Percentiles rank a stretch among this genome's conserved stretches.
phyloP scores from a whole-genome alignment of 306 rosid species.

The Chamaecrista fasciculata region DNA sequence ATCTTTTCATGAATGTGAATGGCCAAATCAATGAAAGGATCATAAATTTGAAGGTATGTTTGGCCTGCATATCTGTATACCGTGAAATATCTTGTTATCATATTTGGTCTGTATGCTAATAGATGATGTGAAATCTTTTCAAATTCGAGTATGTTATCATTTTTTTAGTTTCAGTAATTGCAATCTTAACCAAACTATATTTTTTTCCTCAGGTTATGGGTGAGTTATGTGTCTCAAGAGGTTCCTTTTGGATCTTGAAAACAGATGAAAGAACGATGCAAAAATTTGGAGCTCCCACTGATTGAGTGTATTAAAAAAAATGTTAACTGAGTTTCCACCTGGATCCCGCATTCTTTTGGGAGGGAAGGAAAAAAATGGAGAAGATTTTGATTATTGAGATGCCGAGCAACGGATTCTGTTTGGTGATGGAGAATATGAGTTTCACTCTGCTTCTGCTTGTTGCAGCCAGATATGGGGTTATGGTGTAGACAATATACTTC shows the following conservation, averaged over 20 bases:
- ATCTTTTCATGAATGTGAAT: background rate
- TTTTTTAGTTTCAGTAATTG: background rate
- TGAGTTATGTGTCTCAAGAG: constrained; percentile 68
- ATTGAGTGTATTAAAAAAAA: background rate
- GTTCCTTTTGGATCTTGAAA: constrained; percentile 69
- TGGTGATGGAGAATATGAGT: background rate
- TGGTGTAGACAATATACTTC: background rate
- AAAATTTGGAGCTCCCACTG: constrained; percentile 23
- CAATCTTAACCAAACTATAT: background rate
- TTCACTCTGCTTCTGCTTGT: background rate
- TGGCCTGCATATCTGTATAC: constrained; percentile 11
- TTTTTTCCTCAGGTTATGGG: constrained; percentile 58
- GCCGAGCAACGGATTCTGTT: background rate
- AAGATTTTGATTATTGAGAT: background rate
- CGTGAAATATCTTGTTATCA: constrained; percentile 1
- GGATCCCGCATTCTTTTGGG: background rate
- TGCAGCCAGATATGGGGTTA: background rate
- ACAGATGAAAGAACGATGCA: constrained; percentile 54
- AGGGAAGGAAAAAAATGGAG: background rate
- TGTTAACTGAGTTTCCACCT: background rate
- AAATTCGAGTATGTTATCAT: background rate
- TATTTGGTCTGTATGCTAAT: background rate
- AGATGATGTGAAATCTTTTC: constrained; percentile 6
- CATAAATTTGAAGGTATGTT: background rate
- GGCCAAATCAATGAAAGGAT: background rate